Evolutionary conservation across 2,329 filamentous ascomycete genomes (phyloP).

Genomic region (Diaporthe sp.): DNA sequence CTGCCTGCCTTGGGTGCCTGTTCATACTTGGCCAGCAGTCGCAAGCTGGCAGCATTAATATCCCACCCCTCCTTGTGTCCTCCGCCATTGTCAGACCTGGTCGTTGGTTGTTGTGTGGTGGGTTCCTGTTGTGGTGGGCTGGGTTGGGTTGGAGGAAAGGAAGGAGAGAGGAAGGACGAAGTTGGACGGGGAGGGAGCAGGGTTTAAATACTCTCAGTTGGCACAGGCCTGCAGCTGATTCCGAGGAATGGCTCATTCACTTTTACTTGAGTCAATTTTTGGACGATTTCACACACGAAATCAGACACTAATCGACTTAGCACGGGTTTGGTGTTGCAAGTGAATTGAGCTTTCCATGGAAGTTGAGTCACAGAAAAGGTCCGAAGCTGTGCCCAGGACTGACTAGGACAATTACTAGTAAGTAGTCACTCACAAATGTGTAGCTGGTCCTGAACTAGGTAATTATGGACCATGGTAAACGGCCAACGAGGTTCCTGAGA

Average conservation of each 20-base stretch:
- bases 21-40: not conserved
- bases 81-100: conserved; percentile 9
- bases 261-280: not conserved
- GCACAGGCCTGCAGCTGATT: not conserved
- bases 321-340: not conserved
- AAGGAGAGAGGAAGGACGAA: not conserved
- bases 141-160: not conserved
- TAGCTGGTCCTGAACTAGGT: not conserved
- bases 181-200: not conserved
- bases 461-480: too few relatives aligned
- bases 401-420: not conserved
- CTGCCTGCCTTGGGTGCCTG: conserved; percentile 11
- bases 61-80: not conserved
- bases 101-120: not conserved
- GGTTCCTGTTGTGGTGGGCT: not conserved
- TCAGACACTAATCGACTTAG: not conserved
- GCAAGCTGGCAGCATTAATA: not conserved
- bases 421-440: not conserved
- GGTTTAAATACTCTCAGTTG: not conserved
- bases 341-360: not conserved
- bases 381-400: not conserved
- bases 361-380: not conserved
- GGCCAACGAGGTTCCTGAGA: too few relatives aligned
- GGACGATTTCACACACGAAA: not conserved
- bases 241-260: not conserved